Evolutionary conservation across 257 asterid species (phyloP).

Genomic region (Scutellaria galericulata): DNA sequence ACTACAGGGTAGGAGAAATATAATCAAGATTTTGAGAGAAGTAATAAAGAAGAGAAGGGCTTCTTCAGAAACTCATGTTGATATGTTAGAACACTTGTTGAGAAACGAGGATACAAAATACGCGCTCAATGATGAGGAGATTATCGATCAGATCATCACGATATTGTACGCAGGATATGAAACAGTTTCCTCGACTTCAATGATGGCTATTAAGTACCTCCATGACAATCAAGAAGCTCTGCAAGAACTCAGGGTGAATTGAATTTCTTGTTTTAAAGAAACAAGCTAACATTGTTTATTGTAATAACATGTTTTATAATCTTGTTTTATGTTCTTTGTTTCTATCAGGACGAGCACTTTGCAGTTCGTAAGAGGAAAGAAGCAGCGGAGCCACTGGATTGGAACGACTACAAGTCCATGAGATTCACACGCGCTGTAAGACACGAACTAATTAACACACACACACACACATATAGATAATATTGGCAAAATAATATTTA

Average conservation of each 20-base stretch:
- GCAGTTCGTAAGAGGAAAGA: constrained; percentile 50
- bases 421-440: constrained; percentile 80
- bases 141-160: constrained; percentile 76
- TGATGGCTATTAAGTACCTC: constrained; percentile 93
- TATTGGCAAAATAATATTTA: too few species aligned
- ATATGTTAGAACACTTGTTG: constrained; percentile 62
- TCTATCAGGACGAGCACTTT: constrained; percentile 69
- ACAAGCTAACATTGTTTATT: background rate
- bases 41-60: constrained; percentile 63
- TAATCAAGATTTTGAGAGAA: constrained; percentile 50
- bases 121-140: constrained; percentile 64
- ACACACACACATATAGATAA: too few species aligned
- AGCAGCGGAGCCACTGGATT: constrained; percentile 49
- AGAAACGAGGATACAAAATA: constrained; percentile 40
- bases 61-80: constrained; percentile 44
- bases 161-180: constrained; percentile 88
- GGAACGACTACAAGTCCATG: constrained; percentile 71
- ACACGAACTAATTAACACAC: background rate
- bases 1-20: constrained; percentile 70
- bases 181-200: constrained; percentile 79
- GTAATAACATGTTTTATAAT: background rate
- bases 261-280: background rate
- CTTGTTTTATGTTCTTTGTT: background rate
- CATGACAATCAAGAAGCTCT: constrained; percentile 77
- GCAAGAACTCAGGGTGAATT: constrained; percentile 64